Evolutionary conservation across 1,284 basidiomycete species (phyloP), one percentile per base, ranked within the genome.

Genomic region (Dichomitus squalens): DNA sequence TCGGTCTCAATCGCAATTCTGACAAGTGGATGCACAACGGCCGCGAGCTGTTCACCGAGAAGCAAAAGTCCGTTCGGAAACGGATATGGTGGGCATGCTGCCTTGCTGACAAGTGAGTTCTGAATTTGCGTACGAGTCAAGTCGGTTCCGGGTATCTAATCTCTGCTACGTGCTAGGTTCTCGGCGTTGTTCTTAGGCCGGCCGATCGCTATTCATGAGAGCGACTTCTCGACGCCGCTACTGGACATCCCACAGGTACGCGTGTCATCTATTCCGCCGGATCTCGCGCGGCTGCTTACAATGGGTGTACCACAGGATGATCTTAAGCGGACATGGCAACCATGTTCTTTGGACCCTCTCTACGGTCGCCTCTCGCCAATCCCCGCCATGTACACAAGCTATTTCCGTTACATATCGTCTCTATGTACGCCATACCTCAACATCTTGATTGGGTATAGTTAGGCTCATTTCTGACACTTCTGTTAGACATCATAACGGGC

Each of bases 41-140:
- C 2, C 80, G 80, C 18, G 58, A 64, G 59, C 73, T 92, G 16
- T 93, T 93, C 66, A 81, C 84, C 2, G 72, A 77, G 21, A 81
- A 84, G 65, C 91, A 94, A 70, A 87, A 84, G 49, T 84, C 91
- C 70, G 84, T 82, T 6, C 80, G 92, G 57, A 84, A 86, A 60
- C 87, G 90, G 57, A 87, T 93, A 47, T 95, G 92, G 92, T 93
- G 89, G 87, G 79, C 82, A 23, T 93, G 90, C 68, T 81, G 85
- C 66, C 75, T 89, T 36, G 81, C 87, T 51, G 92, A 94, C 69
- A 83, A 85, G 88, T 90, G 67, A 50, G 80, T 70, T 35, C 4
- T 25, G 18, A 16, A 16, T 5, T 29, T 7, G 7, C 8, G 16
- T 18, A n/a, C n/a, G n/a, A n/a, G n/a, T 29, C 16, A 6, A 7